Evolutionary conservation across 2,329 filamentous ascomycete genomes (phyloP).

Genomic region (Exophiala aquamarina): DNA sequence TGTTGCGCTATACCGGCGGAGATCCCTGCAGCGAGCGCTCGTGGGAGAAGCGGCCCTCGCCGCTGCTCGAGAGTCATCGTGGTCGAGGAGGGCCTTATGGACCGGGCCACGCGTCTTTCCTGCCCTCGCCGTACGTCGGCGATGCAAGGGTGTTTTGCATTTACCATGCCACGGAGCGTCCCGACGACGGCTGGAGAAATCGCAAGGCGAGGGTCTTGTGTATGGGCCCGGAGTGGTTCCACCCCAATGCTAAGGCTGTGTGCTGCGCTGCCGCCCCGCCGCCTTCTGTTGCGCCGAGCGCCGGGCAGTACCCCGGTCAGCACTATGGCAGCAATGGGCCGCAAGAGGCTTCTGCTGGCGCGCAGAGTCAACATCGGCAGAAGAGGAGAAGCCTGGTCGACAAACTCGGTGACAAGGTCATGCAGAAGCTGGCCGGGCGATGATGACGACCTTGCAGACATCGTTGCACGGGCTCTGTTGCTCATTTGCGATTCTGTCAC

Average conservation of each 20-base stretch:
- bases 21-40: conserved; percentile 17
- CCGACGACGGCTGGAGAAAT: conserved; percentile 26
- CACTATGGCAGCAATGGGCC: background rate
- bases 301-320: background rate
- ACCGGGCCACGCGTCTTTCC: conserved; percentile 28
- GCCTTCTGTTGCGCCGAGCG: background rate
- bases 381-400: conserved; percentile 1
- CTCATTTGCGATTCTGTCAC: too few relatives aligned
- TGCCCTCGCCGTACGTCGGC: conserved; percentile 12
- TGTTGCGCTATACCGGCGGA: conserved; percentile 18
- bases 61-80: conserved; percentile 22
- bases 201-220: conserved; percentile 24
- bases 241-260: conserved; percentile 11
- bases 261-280: conserved; percentile 20
- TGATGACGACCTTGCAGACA: too few relatives aligned
- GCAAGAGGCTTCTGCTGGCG: too few relatives aligned
- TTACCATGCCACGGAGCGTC: conserved; percentile 26
- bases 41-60: conserved; percentile 23
- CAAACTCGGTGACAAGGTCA: conserved; percentile 1
- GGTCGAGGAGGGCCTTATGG: conserved; percentile 24
- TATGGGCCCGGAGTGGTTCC: conserved; percentile 16
- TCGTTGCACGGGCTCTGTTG: too few relatives aligned
- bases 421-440: too few relatives aligned
- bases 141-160: conserved; percentile 24
- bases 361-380: background rate